Percentiles rank a stretch among this genome's conserved stretches.
Evolutionary conservation across 768 basidiomycete species (phyloP).

Genomic region (Hysterangium stoloniferum): DNA sequence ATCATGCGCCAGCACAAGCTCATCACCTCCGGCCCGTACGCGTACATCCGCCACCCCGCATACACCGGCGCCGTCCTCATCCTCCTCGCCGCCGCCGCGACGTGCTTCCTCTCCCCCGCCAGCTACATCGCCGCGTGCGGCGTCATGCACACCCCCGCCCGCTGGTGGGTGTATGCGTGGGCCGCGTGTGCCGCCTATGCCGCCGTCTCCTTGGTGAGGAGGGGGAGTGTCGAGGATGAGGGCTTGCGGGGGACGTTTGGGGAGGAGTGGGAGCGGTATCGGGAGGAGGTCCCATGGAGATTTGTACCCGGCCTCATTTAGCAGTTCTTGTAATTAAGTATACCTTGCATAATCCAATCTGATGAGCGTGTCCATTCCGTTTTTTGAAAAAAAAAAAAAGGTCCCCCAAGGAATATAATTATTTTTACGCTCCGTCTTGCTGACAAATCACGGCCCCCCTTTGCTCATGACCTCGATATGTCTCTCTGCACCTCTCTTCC

Average conservation of each 20-base stretch:
- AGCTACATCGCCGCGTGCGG: too few relatives aligned
- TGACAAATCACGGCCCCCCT: background rate
- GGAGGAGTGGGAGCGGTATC: constrained; percentile 22
- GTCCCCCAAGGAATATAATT: too few relatives aligned
- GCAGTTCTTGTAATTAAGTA: too few relatives aligned
- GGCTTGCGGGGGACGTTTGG: constrained; percentile 10
- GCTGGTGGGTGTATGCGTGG: background rate
- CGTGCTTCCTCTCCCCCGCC: too few relatives aligned
- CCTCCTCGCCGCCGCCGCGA: constrained; percentile 4
- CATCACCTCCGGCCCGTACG: constrained; percentile 42
- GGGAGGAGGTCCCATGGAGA: constrained; percentile 18
- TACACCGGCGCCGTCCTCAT: constrained; percentile 26
- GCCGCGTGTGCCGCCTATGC: background rate
- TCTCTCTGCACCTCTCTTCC: constrained; percentile 52
- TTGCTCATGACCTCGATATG: constrained; percentile 36
- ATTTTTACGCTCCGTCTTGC: too few relatives aligned
- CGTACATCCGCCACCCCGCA: constrained; percentile 42
- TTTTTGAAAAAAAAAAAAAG: too few relatives aligned
- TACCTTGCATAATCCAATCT: too few relatives aligned
- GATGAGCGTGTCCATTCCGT: too few relatives aligned
- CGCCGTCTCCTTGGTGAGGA: background rate
- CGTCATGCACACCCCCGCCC: background rate
- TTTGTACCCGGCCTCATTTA: constrained; percentile 20
- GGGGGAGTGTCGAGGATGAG: constrained; percentile 1
- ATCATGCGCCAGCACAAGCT: constrained; percentile 40